Conservation (phyloP, 2,329 filamentous ascomycete species). For the Scedosporium boydii region DNA sequence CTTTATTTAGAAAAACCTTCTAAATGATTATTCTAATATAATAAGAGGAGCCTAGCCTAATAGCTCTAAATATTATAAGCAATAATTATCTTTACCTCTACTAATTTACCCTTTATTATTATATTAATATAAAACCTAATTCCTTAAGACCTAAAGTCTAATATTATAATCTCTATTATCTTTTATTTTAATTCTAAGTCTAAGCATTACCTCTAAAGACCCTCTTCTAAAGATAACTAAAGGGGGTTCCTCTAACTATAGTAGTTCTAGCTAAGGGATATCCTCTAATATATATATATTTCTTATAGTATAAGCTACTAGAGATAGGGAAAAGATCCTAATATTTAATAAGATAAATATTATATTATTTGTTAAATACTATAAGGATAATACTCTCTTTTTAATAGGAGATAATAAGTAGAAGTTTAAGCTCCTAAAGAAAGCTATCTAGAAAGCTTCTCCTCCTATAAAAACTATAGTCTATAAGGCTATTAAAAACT, state of each 20-base stretch:
- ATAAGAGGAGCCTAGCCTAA: background rate
- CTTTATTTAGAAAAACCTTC: background rate
- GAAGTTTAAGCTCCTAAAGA: background rate
- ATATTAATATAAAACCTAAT: background rate
- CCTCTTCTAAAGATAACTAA: background rate
- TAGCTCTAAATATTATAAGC: background rate
- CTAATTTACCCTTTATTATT: background rate
- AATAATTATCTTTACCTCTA: background rate
- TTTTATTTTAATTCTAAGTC: background rate
- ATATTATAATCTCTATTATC: constrained; percentile 1
- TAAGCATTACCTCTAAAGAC: background rate
- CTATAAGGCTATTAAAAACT: background rate
- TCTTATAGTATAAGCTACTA: background rate
- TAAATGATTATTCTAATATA: no score
- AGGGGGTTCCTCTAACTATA: background rate
- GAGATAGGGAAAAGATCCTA: background rate
- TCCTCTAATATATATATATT: background rate
- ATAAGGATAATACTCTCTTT: background rate
- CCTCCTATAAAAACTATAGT: background rate
- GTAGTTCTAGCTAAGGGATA: background rate
- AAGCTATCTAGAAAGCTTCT: background rate
- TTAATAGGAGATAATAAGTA: background rate
- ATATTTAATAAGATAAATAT: background rate
- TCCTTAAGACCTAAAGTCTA: background rate
- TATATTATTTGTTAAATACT: background rate